Conservation (phyloP, 2,329 filamentous ascomycete genomes). For the Calonectria montana region DNA sequence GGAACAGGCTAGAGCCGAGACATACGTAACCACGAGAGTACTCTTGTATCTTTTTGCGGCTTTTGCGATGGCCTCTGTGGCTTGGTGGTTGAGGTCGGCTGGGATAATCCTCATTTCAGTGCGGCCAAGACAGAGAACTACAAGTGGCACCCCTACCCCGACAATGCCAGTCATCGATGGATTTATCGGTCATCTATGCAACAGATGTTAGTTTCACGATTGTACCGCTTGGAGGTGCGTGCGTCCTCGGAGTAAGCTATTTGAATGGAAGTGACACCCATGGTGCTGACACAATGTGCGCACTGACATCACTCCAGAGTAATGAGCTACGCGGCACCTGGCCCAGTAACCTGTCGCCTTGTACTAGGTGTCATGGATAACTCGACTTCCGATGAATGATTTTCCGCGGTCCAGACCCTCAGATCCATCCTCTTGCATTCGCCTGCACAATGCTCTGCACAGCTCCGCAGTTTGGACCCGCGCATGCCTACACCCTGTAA, state of each 20-base stretch:
- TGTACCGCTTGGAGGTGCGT: constrained; percentile 23
- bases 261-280: constrained; percentile 3
- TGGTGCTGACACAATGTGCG: constrained; percentile 10
- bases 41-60: not conserved
- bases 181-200: constrained; percentile 20
- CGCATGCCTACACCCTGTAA: constrained; percentile 17
- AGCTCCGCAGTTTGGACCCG: not conserved
- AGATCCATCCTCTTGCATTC: not conserved
- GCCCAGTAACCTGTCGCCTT: not conserved
- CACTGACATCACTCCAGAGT: constrained; percentile 6
- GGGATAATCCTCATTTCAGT: constrained; percentile 1
- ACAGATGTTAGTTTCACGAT: constrained; percentile 24
- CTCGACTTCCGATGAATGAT: not conserved
- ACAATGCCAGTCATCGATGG: constrained; percentile 12
- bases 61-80: not conserved
- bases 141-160: constrained; percentile 7
- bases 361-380: not conserved
- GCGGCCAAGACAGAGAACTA: not conserved
- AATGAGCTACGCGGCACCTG: constrained; percentile 5
- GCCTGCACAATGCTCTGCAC: constrained; percentile 12
- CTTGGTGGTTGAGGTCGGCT: not conserved
- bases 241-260: constrained; percentile 3
- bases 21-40: not conserved
- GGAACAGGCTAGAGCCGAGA: not conserved
- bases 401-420: constrained; percentile 1